Evolutionary conservation across 2,329 filamentous ascomycete species (phyloP), one percentile per base, ranked within the genome.

Genomic region (Lachnellula suecica): DNA sequence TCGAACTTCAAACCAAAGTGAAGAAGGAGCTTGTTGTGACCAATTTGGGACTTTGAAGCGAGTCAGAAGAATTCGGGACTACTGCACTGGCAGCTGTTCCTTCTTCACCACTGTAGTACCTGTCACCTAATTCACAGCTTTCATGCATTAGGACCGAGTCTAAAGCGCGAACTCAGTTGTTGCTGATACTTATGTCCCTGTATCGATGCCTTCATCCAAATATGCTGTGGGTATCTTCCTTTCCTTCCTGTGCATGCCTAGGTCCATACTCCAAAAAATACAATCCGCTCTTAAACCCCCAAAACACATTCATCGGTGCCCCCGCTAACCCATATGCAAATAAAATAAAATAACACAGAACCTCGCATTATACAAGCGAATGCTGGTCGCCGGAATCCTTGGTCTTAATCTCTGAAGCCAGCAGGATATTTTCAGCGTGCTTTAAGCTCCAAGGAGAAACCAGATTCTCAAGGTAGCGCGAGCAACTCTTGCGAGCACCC

Each of bases 401-500:
- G 8, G 29, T 15, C 15, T 15, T 15, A 8, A 8, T 31, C 29
- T 15, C 15, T 15, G 15, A 31, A 15, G 15, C 29, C 8, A 31
- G 8, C 29, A 8, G 29, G 15, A 15, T 31, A 31, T 31, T 31
- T 8, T 8, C 15, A 31, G 29, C 15, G 8, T 8, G 8, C 43
- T 19, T 13, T 13, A 31, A 23, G 10, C n/a, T n/a, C n/a, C n/a
- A n/a, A n/a, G n/a, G n/a, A n/a, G 5, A 38, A 45, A 40, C 38
- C 31, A 20, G 4, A 44, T 54, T 48, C 54, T 46, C 47, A 58
- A 22, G 29, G 29, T 31, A 61, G 27, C 1, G 47, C 55, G 22
- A 61, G 47, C n/a, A 61, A 46, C 34, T 64, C 62, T 44, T 59
- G 51, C 13, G 51, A 54, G 27, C 54, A 59, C 8, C 49, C 60